Base-by-base conservation (phyloP, 2,329 filamentous ascomycete genomes). In the Paraconiothyrium sp. region DNA sequence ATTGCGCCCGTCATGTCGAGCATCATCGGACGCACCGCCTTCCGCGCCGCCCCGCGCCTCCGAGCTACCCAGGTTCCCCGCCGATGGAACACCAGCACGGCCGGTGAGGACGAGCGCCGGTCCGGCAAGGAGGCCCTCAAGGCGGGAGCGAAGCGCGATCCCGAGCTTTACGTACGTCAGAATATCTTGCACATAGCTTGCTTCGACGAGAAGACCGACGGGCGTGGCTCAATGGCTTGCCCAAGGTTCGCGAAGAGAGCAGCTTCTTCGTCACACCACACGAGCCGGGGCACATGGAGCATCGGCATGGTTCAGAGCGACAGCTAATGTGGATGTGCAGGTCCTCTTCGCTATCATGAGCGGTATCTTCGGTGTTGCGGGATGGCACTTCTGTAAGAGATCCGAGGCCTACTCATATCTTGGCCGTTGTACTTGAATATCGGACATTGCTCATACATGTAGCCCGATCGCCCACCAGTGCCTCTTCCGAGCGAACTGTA, bases 301-400 rank as follows among this genome's bases (percentile, higher is more conserved):
- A 54, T 43, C 20, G 6, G 71, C 67, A 14, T n/a, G 37, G 11
- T 43, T 16, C 32, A 52, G 32, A 54, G 48, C 58, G 32, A 27
- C 13, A 55, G 72, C 73, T 77, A 68, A 77, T 69, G 60, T 49
- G 58, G 49, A 35, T 48, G 20, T 39, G 61, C 75, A 98, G 95
- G 89, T 98, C 76, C 91, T 99, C 69, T 88, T 94, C 67, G 92
- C 89, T 77, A 90, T 98, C 80, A 97, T 98, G 93, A 89, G 91
- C 74, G 90, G 90, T 79, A 91, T 92, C 74, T 91, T 97, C 77
- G 89, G 90, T 76, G 89, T 95, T 73, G 94, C 92, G 70, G 94
- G 94, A 79, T 97, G 90, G 89, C 93, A 94, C 84, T 92, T 95
- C 75, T 91, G 91, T 92, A 86, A 78, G 82, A 60, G 61, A 49